phyloP scores from a whole-genome alignment of 164 flowering plant genomes.

The Malania oleifera region DNA sequence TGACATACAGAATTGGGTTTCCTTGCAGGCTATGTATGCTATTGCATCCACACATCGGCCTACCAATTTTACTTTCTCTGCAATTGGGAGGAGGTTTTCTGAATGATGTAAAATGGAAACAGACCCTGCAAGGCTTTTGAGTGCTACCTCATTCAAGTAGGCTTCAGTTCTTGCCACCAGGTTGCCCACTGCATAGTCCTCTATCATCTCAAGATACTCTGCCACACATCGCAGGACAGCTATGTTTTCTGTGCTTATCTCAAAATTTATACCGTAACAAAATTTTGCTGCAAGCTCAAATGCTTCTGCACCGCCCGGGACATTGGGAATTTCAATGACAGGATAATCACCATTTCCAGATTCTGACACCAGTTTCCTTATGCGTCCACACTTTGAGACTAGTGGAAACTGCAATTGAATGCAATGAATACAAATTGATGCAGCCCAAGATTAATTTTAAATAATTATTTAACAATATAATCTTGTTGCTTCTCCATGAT shows the following conservation, averaged over 20 bases:
- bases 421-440: neutral
- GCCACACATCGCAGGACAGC: conserved; percentile 79
- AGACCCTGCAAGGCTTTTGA: conserved; percentile 64
- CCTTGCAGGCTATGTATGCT: conserved; percentile 65
- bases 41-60: conserved; percentile 75
- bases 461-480: neutral
- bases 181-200: conserved; percentile 74
- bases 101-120: conserved; percentile 57
- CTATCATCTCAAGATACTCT: conserved; percentile 92
- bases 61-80: conserved; percentile 78
- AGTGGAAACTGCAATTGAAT: conserved; percentile 69
- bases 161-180: conserved; percentile 66
- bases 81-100: conserved; percentile 54
- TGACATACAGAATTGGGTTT: conserved; percentile 44
- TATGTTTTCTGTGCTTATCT: conserved; percentile 71
- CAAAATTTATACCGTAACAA: conserved; percentile 92
- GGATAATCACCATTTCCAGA: conserved; percentile 52
- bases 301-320: conserved; percentile 86
- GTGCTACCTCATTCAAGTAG: conserved; percentile 73
- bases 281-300: conserved; percentile 86
- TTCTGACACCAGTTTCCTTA: conserved; percentile 71
- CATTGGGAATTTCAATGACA: conserved; percentile 46
- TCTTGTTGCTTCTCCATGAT: no score
- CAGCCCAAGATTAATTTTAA: neutral
- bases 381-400: conserved; percentile 82